Percentiles rank a stretch among this genome's conserved stretches.
These are phyloP conservation scores for Cyberlindnera misumaiensis DNA, from an alignment of 805 yeast species.

Conservation along the genomic window DNA sequence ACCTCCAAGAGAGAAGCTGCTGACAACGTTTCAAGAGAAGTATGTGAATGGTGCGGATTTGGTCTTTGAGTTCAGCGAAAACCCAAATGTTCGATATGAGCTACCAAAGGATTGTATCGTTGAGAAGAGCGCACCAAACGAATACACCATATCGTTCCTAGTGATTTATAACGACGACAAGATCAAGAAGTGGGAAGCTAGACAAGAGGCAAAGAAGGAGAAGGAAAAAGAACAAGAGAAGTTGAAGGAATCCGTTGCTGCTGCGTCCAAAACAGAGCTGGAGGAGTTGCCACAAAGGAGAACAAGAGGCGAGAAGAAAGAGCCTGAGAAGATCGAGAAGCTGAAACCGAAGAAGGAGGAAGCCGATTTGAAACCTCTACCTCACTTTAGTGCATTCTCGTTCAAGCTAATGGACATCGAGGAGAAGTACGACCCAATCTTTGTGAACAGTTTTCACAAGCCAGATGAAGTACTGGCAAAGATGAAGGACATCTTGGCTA, in stretches of 20 bases:
- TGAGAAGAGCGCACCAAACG: conserved; percentile 42
- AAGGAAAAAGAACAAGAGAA: conserved; percentile 21
- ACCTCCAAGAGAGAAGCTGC: conserved; percentile 41
- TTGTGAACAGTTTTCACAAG: conserved; percentile 58
- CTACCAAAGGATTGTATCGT: conserved; percentile 73
- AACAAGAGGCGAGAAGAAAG: conserved; percentile 9
- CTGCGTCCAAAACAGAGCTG: too few species aligned
- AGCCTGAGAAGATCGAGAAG: conserved; percentile 1
- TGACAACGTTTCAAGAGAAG: conserved; percentile 74
- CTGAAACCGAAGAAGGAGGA: conserved; percentile 5
- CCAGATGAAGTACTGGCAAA: conserved; percentile 45
- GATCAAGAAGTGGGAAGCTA: conserved; percentile 19
- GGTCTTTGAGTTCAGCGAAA: conserved; percentile 80
- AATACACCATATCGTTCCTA: conserved; percentile 31
- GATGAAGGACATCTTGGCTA: conserved; percentile 55
- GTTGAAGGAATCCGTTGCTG: conserved; percentile 5
- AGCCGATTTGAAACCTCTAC: conserved; percentile 28
- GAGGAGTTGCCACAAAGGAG: conserved; percentile 2
- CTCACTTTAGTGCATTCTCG: conserved; percentile 54
- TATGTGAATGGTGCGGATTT: conserved; percentile 64
- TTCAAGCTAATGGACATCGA: conserved; percentile 63
- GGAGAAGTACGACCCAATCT: conserved; percentile 51
- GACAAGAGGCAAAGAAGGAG: conserved; percentile 15
- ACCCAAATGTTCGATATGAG: conserved; percentile 63
- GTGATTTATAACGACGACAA: conserved; percentile 23